These are phyloP conservation scores for Aureobasidium melanogenum DNA, from an alignment of 2,329 filamentous ascomycete genomes.

Conservation along the genomic window DNA sequence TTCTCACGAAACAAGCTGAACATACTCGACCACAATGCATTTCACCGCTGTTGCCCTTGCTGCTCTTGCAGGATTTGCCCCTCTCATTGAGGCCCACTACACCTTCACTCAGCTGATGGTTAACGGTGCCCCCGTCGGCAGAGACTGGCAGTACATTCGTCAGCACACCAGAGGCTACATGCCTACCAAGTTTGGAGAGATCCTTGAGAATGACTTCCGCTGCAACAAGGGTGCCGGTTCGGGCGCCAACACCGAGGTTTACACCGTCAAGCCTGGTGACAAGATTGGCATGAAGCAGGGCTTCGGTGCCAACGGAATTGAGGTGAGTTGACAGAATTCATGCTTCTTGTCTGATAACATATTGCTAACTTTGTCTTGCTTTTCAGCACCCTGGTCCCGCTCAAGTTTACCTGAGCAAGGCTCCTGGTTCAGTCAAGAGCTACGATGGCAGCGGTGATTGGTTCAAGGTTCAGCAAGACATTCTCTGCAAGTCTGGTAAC, in stretches of 20 bases:
- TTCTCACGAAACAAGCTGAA: not conserved
- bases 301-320: not conserved
- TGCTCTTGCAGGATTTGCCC: not conserved
- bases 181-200: conserved; percentile 23
- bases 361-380: not conserved
- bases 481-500: conserved; percentile 10
- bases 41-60: not conserved
- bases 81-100: conserved; percentile 23
- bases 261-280: conserved; percentile 16
- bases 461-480: conserved; percentile 17
- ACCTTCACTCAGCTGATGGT: conserved; percentile 31
- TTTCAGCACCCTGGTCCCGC: conserved; percentile 18
- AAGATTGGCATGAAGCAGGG: conserved; percentile 15
- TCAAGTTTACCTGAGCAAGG: conserved; percentile 20
- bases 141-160: conserved; percentile 42
- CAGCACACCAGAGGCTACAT: conserved; percentile 3
- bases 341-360: not conserved
- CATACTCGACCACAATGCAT: not conserved
- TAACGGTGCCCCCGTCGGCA: conserved; percentile 30
- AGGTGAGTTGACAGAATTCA: not conserved
- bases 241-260: conserved; percentile 28
- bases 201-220: conserved; percentile 25
- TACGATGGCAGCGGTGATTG: conserved; percentile 17
- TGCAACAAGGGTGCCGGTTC: conserved; percentile 16
- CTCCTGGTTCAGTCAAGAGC: conserved; percentile 8